Percentiles rank a stretch among this genome's conserved stretches.
These are phyloP conservation scores for Blastobotrys petasosporus DNA, from an alignment of 1,139 yeast species.

Conservation along the genomic window DNA sequence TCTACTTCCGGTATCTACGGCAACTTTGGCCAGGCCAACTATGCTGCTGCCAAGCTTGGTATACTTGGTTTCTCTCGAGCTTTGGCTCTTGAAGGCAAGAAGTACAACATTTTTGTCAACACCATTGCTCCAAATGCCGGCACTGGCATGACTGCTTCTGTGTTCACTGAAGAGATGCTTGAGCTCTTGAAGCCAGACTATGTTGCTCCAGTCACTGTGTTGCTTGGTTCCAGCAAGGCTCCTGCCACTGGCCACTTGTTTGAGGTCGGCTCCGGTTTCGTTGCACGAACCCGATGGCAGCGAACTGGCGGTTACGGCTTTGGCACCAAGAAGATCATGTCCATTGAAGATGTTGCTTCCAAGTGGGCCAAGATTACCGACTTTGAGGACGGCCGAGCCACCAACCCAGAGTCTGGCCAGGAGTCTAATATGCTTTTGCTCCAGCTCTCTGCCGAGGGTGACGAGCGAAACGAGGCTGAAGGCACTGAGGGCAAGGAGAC, in stretches of 20 bases:
- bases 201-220: slow-evolving; percentile 85
- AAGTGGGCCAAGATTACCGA: slow-evolving; percentile 62
- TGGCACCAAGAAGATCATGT: slow-evolving; percentile 41
- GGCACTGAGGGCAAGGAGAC: slow-evolving; percentile 38
- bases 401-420: slow-evolving; percentile 57
- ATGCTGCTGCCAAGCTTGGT: slow-evolving; percentile 83
- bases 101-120: slow-evolving; percentile 67
- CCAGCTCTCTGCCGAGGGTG: slow-evolving; percentile 30
- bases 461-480: slow-evolving; percentile 46
- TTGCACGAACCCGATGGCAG: slow-evolving; percentile 93
- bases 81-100: slow-evolving; percentile 85
- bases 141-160: slow-evolving; percentile 90
- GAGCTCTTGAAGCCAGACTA: slow-evolving; percentile 82
- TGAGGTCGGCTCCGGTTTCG: slow-evolving; percentile 89
- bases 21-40: slow-evolving; percentile 95
- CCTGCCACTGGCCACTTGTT: slow-evolving; percentile 62
- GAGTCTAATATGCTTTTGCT: slow-evolving; percentile 58
- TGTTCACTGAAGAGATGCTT: slow-evolving; percentile 71
- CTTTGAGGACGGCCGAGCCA: slow-evolving; percentile 51
- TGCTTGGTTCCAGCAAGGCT: slow-evolving; percentile 67
- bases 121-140: slow-evolving; percentile 96
- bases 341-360: slow-evolving; percentile 67
- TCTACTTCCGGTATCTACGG: slow-evolving; percentile 97
- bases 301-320: slow-evolving; percentile 81
- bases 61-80: slow-evolving; percentile 81